phyloP scores from a whole-genome alignment of 2,329 filamentous ascomycete genomes.

The Claviceps fusiformis region DNA sequence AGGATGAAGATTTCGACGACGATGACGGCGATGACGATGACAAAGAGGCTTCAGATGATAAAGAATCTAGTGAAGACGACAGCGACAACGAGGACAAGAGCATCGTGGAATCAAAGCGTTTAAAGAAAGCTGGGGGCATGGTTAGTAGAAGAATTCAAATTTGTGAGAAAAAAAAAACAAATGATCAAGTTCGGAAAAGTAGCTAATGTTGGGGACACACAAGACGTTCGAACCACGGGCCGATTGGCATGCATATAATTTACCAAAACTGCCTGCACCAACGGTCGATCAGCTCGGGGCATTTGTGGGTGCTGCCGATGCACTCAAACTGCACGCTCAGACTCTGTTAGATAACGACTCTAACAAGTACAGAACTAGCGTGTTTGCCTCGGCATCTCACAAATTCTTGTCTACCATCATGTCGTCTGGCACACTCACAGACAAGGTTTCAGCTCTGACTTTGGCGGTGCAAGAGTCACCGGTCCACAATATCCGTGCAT shows the following conservation, averaged over 20 bases:
- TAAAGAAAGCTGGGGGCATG: slow-evolving; percentile 20
- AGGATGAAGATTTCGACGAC: slow-evolving; percentile 17
- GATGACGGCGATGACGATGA: slow-evolving; percentile 3
- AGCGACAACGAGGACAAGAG: slow-evolving; percentile 20
- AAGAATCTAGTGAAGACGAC: slow-evolving; percentile 14
- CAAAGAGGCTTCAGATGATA: slow-evolving; percentile 11
- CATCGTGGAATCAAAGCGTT: slow-evolving; percentile 10
- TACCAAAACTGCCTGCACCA: slow-evolving; percentile 29
- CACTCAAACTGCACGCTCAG: slow-evolving; percentile 56
- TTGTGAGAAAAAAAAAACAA: not conserved
- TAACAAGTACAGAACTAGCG: slow-evolving; percentile 56
- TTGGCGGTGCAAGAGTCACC: slow-evolving; percentile 93
- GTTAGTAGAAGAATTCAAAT: slow-evolving; percentile 13
- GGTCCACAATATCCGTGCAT: slow-evolving; percentile 77
- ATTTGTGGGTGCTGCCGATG: slow-evolving; percentile 29
- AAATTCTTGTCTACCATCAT: slow-evolving; percentile 97
- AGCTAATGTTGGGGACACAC: slow-evolving; percentile 19
- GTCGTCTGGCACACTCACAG: slow-evolving; percentile 86
- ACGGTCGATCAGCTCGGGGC: slow-evolving; percentile 31
- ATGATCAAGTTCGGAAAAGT: slow-evolving; percentile 3
- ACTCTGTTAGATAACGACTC: slow-evolving; percentile 67
- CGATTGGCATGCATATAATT: slow-evolving; percentile 39
- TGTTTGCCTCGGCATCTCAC: slow-evolving; percentile 72
- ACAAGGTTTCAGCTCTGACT: slow-evolving; percentile 92
- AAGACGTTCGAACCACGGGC: slow-evolving; percentile 44